These are phyloP conservation scores for Hypoxylon sp. DNA, from an alignment of 2,329 filamentous ascomycete genomes.

Conservation along the genomic window DNA sequence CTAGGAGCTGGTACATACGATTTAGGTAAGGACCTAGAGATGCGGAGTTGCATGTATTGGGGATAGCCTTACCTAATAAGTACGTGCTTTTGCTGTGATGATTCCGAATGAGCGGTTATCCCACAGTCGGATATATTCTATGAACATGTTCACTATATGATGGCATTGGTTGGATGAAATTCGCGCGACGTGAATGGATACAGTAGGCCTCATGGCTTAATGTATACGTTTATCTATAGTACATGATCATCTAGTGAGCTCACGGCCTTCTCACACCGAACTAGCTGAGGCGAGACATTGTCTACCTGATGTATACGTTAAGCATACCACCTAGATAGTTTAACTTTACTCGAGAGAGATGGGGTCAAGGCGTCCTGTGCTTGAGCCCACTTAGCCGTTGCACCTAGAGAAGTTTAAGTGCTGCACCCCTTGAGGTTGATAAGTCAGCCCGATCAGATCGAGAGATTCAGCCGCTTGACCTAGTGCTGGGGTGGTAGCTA, in stretches of 20 bases:
- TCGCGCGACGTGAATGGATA: not conserved
- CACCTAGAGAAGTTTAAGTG: not conserved
- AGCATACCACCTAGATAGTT: too few relatives aligned
- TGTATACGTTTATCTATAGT: not conserved
- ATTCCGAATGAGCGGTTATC: not conserved
- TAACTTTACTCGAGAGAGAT: not conserved
- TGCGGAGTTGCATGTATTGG: conserved; percentile 8
- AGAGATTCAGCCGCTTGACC: not conserved
- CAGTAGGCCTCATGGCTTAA: not conserved
- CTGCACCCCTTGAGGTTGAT: not conserved
- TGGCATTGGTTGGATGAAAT: not conserved
- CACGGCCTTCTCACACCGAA: not conserved
- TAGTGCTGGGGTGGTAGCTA: too few relatives aligned
- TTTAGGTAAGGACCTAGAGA: not conserved
- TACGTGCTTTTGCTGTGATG: not conserved
- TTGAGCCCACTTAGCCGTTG: not conserved
- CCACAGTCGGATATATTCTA: not conserved
- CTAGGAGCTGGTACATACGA: not conserved
- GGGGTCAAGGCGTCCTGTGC: not conserved
- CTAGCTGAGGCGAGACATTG: not conserved
- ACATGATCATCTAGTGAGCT: not conserved
- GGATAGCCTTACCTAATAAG: conserved; percentile 13
- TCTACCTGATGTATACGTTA: not conserved
- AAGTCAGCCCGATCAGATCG: not conserved
- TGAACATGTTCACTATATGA: not conserved